Conservation (phyloP, 2,329 filamentous ascomycete species). For the Zelopaecilomyces penicillatus region DNA sequence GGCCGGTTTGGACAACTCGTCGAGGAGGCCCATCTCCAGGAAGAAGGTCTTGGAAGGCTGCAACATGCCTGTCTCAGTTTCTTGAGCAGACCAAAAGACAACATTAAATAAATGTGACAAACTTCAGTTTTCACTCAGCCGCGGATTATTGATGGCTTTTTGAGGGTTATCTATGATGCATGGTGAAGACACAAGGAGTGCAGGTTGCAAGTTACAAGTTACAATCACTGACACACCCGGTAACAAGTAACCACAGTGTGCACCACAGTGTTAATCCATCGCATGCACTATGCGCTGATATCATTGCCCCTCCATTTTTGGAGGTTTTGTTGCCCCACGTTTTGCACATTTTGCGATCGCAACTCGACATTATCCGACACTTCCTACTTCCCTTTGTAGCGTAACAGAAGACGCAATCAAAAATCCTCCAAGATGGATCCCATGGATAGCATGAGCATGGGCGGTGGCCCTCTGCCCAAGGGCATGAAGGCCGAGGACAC, state of each 20-base stretch:
- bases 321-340: constrained; percentile 3
- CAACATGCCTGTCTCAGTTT: no score
- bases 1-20: no score
- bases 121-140: no score
- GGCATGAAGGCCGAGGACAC: constrained; percentile 52
- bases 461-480: constrained; percentile 34
- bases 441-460: constrained; percentile 27
- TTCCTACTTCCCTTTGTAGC: background rate
- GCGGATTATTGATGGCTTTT: no score
- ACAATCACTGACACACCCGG: no score
- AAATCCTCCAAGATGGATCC: constrained; percentile 26
- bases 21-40: no score
- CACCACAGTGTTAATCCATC: background rate
- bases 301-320: constrained; percentile 9
- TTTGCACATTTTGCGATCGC: constrained; percentile 7
- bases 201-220: no score
- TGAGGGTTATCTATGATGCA: no score
- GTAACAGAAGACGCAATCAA: background rate
- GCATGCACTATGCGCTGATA: constrained; percentile 7
- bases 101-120: no score
- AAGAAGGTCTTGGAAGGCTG: no score
- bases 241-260: background rate
- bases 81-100: no score
- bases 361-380: background rate
- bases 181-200: no score